Conservation (phyloP, 2,329 filamentous ascomycete species). For the Teratosphaeria gauchensis region DNA sequence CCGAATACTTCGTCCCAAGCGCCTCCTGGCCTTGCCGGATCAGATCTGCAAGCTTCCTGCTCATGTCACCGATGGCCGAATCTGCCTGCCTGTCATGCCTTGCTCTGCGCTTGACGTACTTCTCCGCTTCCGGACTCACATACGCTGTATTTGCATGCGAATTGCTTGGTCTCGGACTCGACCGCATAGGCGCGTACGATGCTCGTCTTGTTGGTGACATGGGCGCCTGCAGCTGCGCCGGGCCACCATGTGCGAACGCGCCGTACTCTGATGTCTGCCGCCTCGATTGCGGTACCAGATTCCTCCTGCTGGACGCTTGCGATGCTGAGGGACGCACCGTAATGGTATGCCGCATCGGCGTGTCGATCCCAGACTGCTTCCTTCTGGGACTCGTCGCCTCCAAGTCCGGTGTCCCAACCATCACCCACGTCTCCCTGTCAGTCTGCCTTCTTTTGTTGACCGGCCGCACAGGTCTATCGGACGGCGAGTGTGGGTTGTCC, state of each 20-base stretch:
- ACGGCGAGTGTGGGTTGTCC: slow-evolving; percentile 31
- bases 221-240: slow-evolving; percentile 12
- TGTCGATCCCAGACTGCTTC: slow-evolving; percentile 23
- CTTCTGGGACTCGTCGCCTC: slow-evolving; percentile 35
- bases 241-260: slow-evolving; percentile 24
- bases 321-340: slow-evolving; percentile 17
- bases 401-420: slow-evolving; percentile 39
- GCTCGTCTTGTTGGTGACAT: slow-evolving; percentile 33
- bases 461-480: slow-evolving; percentile 11
- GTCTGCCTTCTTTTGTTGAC: slow-evolving; percentile 38
- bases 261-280: slow-evolving; percentile 23
- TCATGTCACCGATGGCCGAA: slow-evolving; percentile 68
- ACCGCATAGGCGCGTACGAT: slow-evolving; percentile 45
- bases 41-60: slow-evolving; percentile 71
- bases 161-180: slow-evolving; percentile 15
- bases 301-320: slow-evolving; percentile 25
- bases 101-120: slow-evolving; percentile 60
- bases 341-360: slow-evolving; percentile 7
- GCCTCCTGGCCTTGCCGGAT: slow-evolving; percentile 83
- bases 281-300: slow-evolving; percentile 33
- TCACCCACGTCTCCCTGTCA: slow-evolving; percentile 39
- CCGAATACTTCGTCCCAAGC: slow-evolving; percentile 46
- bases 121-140: slow-evolving; percentile 56
- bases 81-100: slow-evolving; percentile 71
- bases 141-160: slow-evolving; percentile 1